Evolutionary conservation across 2,329 filamentous ascomycete species (phyloP).

Genomic region (Didymella lethalis): DNA sequence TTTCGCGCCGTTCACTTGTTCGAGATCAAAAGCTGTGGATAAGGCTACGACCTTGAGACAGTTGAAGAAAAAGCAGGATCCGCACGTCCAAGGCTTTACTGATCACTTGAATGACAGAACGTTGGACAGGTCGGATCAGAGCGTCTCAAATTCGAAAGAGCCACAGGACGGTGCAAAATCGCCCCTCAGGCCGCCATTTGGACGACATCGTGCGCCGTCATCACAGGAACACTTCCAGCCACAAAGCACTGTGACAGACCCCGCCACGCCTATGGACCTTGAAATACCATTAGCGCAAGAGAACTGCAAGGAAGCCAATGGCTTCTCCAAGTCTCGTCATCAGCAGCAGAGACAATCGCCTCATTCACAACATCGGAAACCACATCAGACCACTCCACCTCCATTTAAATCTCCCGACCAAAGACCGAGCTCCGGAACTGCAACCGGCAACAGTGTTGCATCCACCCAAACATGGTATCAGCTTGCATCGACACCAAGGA

Average conservation of each 20-base stretch:
- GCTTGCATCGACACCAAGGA: slow-evolving; percentile 3
- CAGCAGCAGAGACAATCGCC: slow-evolving; percentile 10
- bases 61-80: slow-evolving; percentile 24
- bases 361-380: slow-evolving; percentile 16
- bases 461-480: slow-evolving; percentile 1
- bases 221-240: slow-evolving; percentile 30
- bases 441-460: not conserved
- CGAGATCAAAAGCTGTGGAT: slow-evolving; percentile 26
- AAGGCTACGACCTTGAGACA: slow-evolving; percentile 8
- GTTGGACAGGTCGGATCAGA: slow-evolving; percentile 5
- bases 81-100: slow-evolving; percentile 24
- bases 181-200: slow-evolving; percentile 29
- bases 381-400: slow-evolving; percentile 7
- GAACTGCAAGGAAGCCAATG: not conserved
- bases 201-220: slow-evolving; percentile 30
- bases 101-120: slow-evolving; percentile 19
- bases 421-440: not conserved
- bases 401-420: not conserved
- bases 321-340: not conserved
- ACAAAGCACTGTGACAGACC: slow-evolving; percentile 33
- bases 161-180: slow-evolving; percentile 26
- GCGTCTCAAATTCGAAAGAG: slow-evolving; percentile 18
- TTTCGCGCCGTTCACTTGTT: slow-evolving; percentile 47
- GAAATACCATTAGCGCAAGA: slow-evolving; percentile 15
- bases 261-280: slow-evolving; percentile 27